phyloP scores from a whole-genome alignment of 2,329 filamentous ascomycete species.

The Xylariaceae sp. region DNA sequence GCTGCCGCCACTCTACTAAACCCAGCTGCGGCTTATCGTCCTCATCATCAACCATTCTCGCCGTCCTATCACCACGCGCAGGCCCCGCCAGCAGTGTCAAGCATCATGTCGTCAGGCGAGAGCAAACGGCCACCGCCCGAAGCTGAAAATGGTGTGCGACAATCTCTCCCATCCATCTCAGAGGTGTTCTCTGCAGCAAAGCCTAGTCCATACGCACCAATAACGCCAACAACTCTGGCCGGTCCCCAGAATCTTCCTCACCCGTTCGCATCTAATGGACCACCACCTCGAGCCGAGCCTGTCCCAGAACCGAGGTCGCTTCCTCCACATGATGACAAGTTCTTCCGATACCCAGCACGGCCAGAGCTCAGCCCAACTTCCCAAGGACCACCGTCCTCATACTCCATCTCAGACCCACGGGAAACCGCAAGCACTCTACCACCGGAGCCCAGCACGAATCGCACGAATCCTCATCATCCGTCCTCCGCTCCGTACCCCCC shows the following conservation, averaged over 20 bases:
- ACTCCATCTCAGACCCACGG: slow-evolving; percentile 26
- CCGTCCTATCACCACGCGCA: slow-evolving; percentile 26
- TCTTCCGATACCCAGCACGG: slow-evolving; percentile 25
- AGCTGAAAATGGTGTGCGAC: slow-evolving; percentile 23
- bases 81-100: slow-evolving; percentile 22
- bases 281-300: slow-evolving; percentile 25
- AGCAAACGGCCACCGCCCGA: slow-evolving; percentile 28
- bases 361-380: slow-evolving; percentile 22
- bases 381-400: slow-evolving; percentile 23
- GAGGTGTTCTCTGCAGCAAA: slow-evolving; percentile 31
- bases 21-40: slow-evolving; percentile 29
- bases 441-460: slow-evolving; percentile 16
- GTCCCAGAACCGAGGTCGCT: slow-evolving; percentile 25
- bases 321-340: slow-evolving; percentile 29
- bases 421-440: slow-evolving; percentile 25
- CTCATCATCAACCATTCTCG: slow-evolving; percentile 25
- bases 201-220: slow-evolving; percentile 26
- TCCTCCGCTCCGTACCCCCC: slow-evolving; percentile 40
- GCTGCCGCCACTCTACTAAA: slow-evolving; percentile 33
- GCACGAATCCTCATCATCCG: slow-evolving; percentile 31
- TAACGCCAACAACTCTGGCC: slow-evolving; percentile 25
- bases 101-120: slow-evolving; percentile 27
- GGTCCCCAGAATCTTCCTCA: slow-evolving; percentile 27
- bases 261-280: slow-evolving; percentile 21
- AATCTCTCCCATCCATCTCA: slow-evolving; percentile 33